A percentile compares a stretch with the other conserved stretches of the same genome.
Conservation (phyloP, 768 basidiomycete species). For the Trametes elegans region DNA sequence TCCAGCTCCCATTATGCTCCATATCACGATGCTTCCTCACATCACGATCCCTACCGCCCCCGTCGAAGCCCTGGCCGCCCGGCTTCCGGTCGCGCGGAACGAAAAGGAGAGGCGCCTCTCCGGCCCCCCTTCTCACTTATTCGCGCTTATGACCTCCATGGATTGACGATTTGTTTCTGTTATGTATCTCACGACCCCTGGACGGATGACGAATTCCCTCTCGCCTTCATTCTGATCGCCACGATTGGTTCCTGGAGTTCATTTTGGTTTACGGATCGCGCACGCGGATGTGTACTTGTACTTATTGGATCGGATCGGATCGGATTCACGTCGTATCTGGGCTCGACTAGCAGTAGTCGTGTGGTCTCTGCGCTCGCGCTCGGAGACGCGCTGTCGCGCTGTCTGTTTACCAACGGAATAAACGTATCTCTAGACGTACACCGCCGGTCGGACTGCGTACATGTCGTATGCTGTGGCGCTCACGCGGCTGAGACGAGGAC, state of each 20-base stretch:
- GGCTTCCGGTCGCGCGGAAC: conserved; percentile 5
- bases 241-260: neutral
- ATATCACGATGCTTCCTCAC: neutral
- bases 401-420: conserved; percentile 13
- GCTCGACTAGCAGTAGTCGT: conserved; percentile 15
- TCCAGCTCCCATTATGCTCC: conserved; percentile 3
- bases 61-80: neutral
- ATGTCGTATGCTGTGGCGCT: too few species aligned
- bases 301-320: neutral
- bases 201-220: conserved; percentile 7
- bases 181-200: conserved; percentile 5
- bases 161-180: conserved; percentile 6
- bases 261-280: conserved; percentile 6
- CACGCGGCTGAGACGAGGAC: too few species aligned
- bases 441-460: too few species aligned
- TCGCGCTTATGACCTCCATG: conserved; percentile 4
- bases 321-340: neutral
- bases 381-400: conserved; percentile 4
- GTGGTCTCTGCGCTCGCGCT: conserved; percentile 4
- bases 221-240: neutral
- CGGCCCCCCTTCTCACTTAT: conserved; percentile 6
- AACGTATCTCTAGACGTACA: too few species aligned
- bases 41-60: conserved; percentile 2
- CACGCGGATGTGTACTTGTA: conserved; percentile 16
- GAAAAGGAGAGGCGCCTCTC: conserved; percentile 11